Evolutionary conservation across 2,329 filamentous ascomycete species (phyloP), one percentile per base, ranked within the genome.

Genomic region (Sordariomycetes sp.): DNA sequence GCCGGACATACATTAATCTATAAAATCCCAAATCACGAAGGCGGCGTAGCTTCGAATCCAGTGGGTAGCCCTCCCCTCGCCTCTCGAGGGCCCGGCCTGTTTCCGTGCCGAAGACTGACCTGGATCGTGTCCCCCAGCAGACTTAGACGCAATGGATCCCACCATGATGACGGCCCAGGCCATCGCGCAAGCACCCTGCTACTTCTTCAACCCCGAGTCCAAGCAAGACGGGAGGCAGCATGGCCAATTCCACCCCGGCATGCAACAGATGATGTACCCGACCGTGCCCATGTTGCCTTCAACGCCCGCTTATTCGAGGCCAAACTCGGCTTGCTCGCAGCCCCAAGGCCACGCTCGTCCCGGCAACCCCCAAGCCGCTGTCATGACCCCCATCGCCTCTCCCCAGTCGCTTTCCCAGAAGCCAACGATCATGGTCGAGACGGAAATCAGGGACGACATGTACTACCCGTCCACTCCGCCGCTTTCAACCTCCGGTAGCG

Each of bases 391-490:
- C 20, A 82, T 87, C 67, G 86, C 86, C 53, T 93, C 89, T 20
- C 90, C 89, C 16, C 85, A 86, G 66, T 81, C 87, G 61, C 79
- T 87, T 67, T 80, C 82, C 67, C 84, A 90, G 70, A 92, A 90
- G 81, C 86, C 90, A 4, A 80, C 83, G 51, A 89, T 94, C 69
- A 78, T 90, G 66, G 74, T 96, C 63, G 88, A 96, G 71, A 90
- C 89, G 18, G 87, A 91, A 65, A 81, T 88, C 61, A 75, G 79
- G 65, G 80, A 85, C 65, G 83, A 87, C 65, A 80, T 84, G 63
- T 89, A 86, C 73, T 90, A 89, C 68, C 92, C 92, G 37, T 86
- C 90, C 8, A 97, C 92, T 22, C 92, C 92, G 54, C 88, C 91
- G 53, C 80, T 97, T 66, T 96, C 92, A 25, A 86, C 88, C 2